Evolutionary conservation across 208 protist species (phyloP), one percentile per base, ranked within the genome.

Genomic region (Novymonas esmeraldas): DNA sequence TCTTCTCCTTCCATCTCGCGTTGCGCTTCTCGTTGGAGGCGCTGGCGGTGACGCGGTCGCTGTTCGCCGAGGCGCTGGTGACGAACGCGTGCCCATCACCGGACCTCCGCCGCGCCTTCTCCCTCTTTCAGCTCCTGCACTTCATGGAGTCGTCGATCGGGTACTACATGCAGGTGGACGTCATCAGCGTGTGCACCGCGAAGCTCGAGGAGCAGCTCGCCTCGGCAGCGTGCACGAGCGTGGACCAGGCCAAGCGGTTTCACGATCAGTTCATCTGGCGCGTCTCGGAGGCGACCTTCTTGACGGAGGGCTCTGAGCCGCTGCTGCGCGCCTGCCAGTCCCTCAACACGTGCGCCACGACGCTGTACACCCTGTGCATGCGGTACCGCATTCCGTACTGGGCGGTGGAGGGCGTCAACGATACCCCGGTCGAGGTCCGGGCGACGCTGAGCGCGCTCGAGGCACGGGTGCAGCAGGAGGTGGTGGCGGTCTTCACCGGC

Each of bases 161-260:
- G 26, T 78, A 90, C 41, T 88, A 95, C 71, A 59, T 89, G 42
- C 87, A 95, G 48, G 84, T 95, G 29, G 90, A 95, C 69, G 85
- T 94, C 2, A 81, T 86, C 34, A 73, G 76, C 66, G 61, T 80
- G 48, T 65, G 67, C 59, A 79, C 78, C 14, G 28, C 70, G n/a
- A 61, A 79, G 55, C 74, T 92, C 34, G 69, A 78, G 46, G 67
- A 51, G 34, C 61, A 72, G 44, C 62, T 85, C 45, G 39, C 54
- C 20, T 67, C 69, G 24, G 39, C 76, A 36, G 52, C 61, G 28
- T 95, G 86, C 65, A 70, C 61, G 14, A 87, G 81, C 65, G 83
- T 95, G 22, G 76, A 89, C 48, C 82, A 95, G 63, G 89, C 89
- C 3, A 89, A 89, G 51, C 79, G 62, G 45, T 75, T 77, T 22